These are phyloP conservation scores for Akebia trifoliata DNA, from an alignment of 164 flowering plant genomes.

Conservation along the genomic window DNA sequence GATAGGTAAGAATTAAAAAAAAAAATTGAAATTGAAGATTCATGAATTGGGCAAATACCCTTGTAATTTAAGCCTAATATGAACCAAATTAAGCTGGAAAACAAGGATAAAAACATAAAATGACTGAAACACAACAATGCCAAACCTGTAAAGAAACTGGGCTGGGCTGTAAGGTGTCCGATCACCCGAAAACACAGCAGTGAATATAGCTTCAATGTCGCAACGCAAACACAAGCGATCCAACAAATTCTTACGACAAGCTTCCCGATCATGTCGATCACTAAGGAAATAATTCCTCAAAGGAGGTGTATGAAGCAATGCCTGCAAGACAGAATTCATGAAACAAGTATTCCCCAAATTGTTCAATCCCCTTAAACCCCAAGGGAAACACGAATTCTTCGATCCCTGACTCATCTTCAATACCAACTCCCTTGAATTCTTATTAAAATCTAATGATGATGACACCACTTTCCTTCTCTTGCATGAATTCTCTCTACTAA, in stretches of 20 bases:
- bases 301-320: conserved; percentile 60
- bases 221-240: conserved; percentile 48
- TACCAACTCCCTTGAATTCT: conserved; percentile 28
- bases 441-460: conserved; percentile 27
- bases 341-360: conserved; percentile 69
- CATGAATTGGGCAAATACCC: neutral
- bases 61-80: neutral
- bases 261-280: conserved; percentile 35
- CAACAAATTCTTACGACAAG: conserved; percentile 29
- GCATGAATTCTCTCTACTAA: conserved; percentile 26
- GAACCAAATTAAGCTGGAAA: neutral
- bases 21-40: no score
- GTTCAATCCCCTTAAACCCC: conserved; percentile 73
- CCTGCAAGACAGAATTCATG: conserved; percentile 69
- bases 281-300: conserved; percentile 51
- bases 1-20: neutral
- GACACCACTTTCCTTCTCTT: conserved; percentile 41
- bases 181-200: conserved; percentile 53
- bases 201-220: conserved; percentile 38
- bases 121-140: neutral
- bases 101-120: neutral
- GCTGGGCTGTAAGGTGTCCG: conserved; percentile 61
- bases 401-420: conserved; percentile 38
- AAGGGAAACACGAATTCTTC: conserved; percentile 49
- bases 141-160: conserved; percentile 58